Conservation (phyloP, 495 filamentous ascomycete species). For the Podospora bellae-mahoneyi region DNA sequence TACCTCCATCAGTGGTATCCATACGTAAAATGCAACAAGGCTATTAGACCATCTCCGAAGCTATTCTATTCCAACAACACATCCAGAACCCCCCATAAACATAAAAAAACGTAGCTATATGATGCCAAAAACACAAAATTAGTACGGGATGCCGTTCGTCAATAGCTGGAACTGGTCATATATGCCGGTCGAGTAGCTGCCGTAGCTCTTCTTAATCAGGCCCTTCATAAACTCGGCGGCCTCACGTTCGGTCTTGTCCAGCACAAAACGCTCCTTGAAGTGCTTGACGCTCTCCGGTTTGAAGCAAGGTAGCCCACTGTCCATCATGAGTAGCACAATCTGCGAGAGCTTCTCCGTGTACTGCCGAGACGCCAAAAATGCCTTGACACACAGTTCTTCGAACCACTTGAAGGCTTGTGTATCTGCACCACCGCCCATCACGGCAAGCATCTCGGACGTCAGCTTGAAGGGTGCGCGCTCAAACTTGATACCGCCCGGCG, state of each 20-base stretch:
- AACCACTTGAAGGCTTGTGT: constrained; percentile 94
- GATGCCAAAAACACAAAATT: constrained; percentile 1
- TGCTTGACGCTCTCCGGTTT: constrained; percentile 92
- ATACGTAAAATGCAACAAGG: background rate
- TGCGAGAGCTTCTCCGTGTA: constrained; percentile 82
- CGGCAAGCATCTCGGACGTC: constrained; percentile 93
- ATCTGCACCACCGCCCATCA: constrained; percentile 85
- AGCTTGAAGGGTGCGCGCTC: constrained; percentile 98
- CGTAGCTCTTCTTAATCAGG: constrained; percentile 80
- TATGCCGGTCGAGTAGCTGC: constrained; percentile 81
- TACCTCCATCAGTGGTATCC: background rate
- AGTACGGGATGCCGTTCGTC: constrained; percentile 96
- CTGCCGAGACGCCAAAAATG: constrained; percentile 86
- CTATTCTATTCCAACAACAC: background rate
- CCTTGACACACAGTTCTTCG: constrained; percentile 92
- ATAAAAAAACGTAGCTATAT: background rate
- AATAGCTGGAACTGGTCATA: constrained; percentile 97
- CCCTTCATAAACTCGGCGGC: constrained; percentile 92
- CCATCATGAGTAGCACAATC: constrained; percentile 91
- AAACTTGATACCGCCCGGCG: constrained; percentile 91
- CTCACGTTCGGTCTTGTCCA: constrained; percentile 90
- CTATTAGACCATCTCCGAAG: background rate
- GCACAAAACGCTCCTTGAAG: constrained; percentile 88
- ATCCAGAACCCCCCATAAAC: background rate
- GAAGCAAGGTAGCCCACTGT: constrained; percentile 95